Conservation (phyloP, 768 basidiomycete genomes). For the Suillus luteus region DNA sequence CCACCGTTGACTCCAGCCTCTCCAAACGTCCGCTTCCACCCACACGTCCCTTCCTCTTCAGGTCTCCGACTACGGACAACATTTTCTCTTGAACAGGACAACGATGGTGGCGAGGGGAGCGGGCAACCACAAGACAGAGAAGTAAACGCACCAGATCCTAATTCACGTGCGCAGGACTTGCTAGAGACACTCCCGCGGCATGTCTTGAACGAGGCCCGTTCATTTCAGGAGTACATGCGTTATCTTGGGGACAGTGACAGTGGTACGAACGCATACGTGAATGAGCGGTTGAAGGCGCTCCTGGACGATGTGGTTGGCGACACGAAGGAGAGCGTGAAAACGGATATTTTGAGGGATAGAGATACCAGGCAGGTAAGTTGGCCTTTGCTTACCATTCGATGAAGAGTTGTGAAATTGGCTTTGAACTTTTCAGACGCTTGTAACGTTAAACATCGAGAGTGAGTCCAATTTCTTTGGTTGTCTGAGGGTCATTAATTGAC, state of each 20-base stretch:
- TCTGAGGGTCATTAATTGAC: neutral
- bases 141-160: neutral
- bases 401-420: neutral
- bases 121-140: neutral
- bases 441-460: constrained; percentile 51
- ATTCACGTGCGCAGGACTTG: constrained; percentile 26
- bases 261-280: constrained; percentile 15
- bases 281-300: constrained; percentile 33
- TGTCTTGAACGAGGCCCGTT: constrained; percentile 38
- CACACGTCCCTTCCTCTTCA: neutral
- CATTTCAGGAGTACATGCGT: constrained; percentile 44
- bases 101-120: neutral
- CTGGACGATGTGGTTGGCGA: constrained; percentile 44
- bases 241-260: constrained; percentile 27
- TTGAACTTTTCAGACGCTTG: constrained; percentile 35
- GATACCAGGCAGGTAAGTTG: constrained; percentile 44
- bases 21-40: constrained; percentile 12
- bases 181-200: constrained; percentile 43
- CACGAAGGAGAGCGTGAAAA: constrained; percentile 36
- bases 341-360: constrained; percentile 44
- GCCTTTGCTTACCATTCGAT: neutral
- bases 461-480: constrained; percentile 17
- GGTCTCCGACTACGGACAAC: neutral
- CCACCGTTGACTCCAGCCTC: neutral
- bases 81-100: neutral